Evolutionary conservation across 2,329 filamentous ascomycete genomes (phyloP).

Genomic region (Aspergillus quadricinctus): DNA sequence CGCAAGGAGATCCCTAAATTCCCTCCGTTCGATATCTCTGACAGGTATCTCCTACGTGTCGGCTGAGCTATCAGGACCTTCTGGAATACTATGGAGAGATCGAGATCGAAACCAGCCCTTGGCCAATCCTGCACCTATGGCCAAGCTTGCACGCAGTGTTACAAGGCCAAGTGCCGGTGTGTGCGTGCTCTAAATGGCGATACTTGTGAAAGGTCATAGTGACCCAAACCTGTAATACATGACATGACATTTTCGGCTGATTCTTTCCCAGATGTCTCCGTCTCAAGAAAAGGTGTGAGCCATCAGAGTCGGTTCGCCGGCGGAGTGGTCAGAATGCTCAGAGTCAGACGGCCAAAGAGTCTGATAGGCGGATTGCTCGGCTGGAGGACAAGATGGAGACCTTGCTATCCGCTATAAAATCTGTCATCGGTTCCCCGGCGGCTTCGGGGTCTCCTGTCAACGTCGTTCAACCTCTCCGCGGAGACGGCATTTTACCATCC

Average conservation of each 20-base stretch:
- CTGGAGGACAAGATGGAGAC: constrained; percentile 33
- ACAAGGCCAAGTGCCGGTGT: constrained; percentile 30
- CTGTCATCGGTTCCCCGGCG: constrained; percentile 13
- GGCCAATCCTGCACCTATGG: constrained; percentile 22
- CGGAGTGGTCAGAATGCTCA: constrained; percentile 14
- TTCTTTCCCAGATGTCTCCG: no score
- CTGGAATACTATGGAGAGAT: constrained; percentile 12
- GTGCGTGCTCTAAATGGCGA: constrained; percentile 14
- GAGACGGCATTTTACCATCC: constrained; percentile 2
- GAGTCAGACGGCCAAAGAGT: constrained; percentile 19
- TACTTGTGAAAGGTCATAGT: constrained; percentile 30
- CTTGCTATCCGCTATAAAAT: constrained; percentile 29
- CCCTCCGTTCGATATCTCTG: not conserved
- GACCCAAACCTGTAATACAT: no score
- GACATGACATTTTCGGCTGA: no score
- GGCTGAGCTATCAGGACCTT: not conserved
- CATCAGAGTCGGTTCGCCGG: constrained; percentile 31
- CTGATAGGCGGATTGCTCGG: constrained; percentile 30
- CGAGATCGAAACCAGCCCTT: not conserved
- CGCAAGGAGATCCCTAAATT: not conserved
- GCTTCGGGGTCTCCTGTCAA: constrained; percentile 1
- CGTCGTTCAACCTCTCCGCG: not conserved
- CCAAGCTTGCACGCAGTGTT: constrained; percentile 26
- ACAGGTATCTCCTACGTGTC: not conserved
- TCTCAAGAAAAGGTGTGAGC: constrained; percentile 32